Conservation (phyloP, 768 basidiomycete genomes). For the Phlebiopsis gigantea region DNA sequence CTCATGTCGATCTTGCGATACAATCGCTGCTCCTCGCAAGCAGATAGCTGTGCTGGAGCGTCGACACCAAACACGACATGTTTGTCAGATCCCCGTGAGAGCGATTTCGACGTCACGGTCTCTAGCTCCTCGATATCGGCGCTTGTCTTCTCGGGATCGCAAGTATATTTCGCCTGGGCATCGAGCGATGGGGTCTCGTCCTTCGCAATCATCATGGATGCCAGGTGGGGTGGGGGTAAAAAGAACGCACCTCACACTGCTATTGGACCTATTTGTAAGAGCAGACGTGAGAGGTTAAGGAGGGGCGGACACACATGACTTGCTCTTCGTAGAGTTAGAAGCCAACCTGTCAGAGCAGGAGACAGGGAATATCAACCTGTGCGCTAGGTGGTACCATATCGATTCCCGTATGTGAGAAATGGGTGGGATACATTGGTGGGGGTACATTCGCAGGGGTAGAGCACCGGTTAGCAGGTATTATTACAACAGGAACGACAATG, state of each 20-base stretch:
- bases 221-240: not conserved
- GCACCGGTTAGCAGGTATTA: not conserved
- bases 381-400: not conserved
- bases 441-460: not conserved
- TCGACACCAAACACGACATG: not conserved
- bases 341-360: not conserved
- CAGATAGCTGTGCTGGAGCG: slow-evolving; percentile 36
- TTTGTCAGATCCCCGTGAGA: not conserved
- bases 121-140: not conserved
- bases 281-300: too few species aligned
- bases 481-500: not conserved
- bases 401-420: not conserved
- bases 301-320: too few species aligned
- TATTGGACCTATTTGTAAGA: too few species aligned
- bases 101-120: not conserved
- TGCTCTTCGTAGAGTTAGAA: too few species aligned
- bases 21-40: slow-evolving; percentile 38
- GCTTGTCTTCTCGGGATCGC: not conserved
- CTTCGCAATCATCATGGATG: not conserved
- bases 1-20: slow-evolving; percentile 20
- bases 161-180: not conserved
- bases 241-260: not conserved
- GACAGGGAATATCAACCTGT: not conserved
- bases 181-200: not conserved
- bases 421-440: not conserved